Evolutionary conservation across 345 rosid genomes (phyloP).

Genomic region (Citrus maxima): DNA sequence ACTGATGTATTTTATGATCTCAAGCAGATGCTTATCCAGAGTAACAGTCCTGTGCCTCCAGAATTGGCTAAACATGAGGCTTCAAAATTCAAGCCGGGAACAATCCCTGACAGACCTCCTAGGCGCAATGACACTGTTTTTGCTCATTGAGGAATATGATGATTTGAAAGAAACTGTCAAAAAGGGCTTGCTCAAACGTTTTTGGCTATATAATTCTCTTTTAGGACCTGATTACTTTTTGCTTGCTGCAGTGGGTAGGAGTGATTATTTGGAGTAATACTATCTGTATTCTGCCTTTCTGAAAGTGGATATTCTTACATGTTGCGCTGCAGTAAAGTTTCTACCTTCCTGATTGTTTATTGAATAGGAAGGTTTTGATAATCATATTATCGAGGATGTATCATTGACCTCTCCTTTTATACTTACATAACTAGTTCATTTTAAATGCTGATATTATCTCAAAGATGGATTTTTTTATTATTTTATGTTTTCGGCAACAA

Average conservation of each 20-base stretch:
- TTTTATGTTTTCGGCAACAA: background rate
- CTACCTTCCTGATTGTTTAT: slow-evolving; percentile 2
- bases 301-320: background rate
- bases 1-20: slow-evolving; percentile 89
- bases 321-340: slow-evolving; percentile 5
- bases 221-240: background rate
- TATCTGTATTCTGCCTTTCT: background rate
- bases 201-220: background rate
- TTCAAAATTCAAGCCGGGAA: slow-evolving; percentile 89
- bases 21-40: slow-evolving; percentile 96
- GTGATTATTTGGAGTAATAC: background rate
- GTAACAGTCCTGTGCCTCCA: slow-evolving; percentile 86
- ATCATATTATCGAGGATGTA: slow-evolving; percentile 6
- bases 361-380: slow-evolving; percentile 3
- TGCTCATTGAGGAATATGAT: slow-evolving; percentile 43
- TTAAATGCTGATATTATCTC: background rate
- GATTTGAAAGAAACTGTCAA: slow-evolving; percentile 2
- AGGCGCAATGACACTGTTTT: slow-evolving; percentile 88
- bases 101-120: slow-evolving; percentile 89
- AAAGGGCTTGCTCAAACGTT: background rate
- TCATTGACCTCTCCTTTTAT: background rate
- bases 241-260: background rate
- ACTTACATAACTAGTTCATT: background rate
- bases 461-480: background rate
- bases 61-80: slow-evolving; percentile 95